phyloP scores from a whole-genome alignment of 768 basidiomycete genomes.

The Clavaria fumosa region DNA sequence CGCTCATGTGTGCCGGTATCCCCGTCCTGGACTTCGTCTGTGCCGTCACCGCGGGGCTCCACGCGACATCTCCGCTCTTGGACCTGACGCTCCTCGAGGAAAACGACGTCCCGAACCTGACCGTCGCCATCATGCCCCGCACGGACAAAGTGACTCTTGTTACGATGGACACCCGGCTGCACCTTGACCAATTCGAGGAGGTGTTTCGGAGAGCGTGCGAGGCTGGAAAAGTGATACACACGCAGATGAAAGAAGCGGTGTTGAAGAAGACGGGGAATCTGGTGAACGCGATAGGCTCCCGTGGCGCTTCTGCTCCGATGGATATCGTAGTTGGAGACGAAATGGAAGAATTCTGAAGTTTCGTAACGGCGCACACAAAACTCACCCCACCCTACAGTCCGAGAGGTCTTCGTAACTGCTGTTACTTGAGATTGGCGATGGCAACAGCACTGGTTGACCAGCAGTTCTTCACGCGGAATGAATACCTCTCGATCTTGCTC shows the following conservation, averaged over 20 bases:
- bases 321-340: no score
- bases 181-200: conserved; percentile 85
- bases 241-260: conserved; percentile 70
- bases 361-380: no score
- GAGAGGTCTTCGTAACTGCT: no score
- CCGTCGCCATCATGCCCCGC: conserved; percentile 80
- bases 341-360: no score
- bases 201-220: conserved; percentile 67
- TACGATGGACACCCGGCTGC: conserved; percentile 88
- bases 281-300: conserved; percentile 50
- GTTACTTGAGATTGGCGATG: no score
- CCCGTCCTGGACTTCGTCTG: conserved; percentile 85
- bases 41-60: conserved; percentile 77
- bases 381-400: no score
- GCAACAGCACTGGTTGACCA: no score
- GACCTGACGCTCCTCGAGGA: conserved; percentile 87
- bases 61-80: conserved; percentile 65
- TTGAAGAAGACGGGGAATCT: conserved; percentile 44
- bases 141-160: conserved; percentile 77
- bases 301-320: no score
- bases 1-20: conserved; percentile 80
- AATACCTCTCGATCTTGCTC: no score
- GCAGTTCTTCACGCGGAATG: no score
- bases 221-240: conserved; percentile 61
- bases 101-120: conserved; percentile 74